Conservation (phyloP, 2,329 filamentous ascomycete species). For the Capronia epimyces region DNA sequence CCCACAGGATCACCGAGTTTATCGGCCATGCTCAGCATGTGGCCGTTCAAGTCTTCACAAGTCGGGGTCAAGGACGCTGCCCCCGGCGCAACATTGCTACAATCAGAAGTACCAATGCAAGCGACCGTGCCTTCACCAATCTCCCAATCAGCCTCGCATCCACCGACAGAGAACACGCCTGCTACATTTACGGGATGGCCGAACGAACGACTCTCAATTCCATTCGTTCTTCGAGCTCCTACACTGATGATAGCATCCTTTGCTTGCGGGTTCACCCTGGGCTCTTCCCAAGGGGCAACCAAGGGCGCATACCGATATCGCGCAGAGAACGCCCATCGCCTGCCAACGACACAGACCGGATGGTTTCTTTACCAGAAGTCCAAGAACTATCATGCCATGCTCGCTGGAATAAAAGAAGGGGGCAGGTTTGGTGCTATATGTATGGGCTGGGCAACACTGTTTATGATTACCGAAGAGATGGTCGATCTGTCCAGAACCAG, state of each 20-base stretch:
- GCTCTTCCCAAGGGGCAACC: conserved; percentile 65
- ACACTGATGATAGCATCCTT: conserved; percentile 61
- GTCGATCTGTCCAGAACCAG: conserved; percentile 65
- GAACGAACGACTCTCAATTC: conserved; percentile 53
- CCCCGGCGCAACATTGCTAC: background rate
- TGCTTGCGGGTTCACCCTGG: conserved; percentile 63
- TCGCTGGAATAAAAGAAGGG: conserved; percentile 73
- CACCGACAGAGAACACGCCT: conserved; percentile 6
- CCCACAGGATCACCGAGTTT: background rate
- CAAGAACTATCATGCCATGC: conserved; percentile 85
- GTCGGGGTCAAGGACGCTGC: background rate
- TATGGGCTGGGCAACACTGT: conserved; percentile 66
- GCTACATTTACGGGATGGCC: conserved; percentile 29
- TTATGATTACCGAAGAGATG: conserved; percentile 77
- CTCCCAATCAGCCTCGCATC: background rate
- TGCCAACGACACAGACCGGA: conserved; percentile 72
- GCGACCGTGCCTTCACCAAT: background rate
- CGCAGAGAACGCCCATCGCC: conserved; percentile 91
- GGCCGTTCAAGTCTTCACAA: conserved; percentile 20
- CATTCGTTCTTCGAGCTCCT: conserved; percentile 60
- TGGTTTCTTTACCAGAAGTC: conserved; percentile 99
- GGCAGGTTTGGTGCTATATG: conserved; percentile 66
- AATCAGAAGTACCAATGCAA: background rate
- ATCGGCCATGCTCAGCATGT: conserved; percentile 13
- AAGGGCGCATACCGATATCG: conserved; percentile 77